phyloP scores from a whole-genome alignment of 2,329 filamentous ascomycete genomes.

The Blumeriella jaapii region DNA sequence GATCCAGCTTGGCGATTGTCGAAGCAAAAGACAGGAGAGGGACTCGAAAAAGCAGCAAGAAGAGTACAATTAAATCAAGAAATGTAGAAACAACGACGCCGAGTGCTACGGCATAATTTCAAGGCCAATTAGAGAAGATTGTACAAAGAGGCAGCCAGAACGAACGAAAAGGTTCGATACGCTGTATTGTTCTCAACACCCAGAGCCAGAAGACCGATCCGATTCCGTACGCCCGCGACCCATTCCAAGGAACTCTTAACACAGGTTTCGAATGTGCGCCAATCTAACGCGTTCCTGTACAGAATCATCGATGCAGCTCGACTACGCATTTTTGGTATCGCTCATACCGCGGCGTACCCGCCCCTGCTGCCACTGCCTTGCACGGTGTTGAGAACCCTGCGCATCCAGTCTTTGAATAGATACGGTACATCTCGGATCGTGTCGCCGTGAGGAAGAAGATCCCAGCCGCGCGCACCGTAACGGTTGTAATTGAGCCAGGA shows the following conservation, averaged over 20 bases:
- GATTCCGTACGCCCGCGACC: not conserved
- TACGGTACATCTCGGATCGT: conserved; percentile 88
- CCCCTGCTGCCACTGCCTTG: conserved; percentile 76
- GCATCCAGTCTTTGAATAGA: conserved; percentile 76
- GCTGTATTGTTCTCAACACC: too few species aligned
- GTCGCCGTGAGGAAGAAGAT: conserved; percentile 85
- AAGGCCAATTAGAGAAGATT: too few species aligned
- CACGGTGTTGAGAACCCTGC: conserved; percentile 69
- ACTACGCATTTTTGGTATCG: not conserved
- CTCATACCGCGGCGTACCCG: conserved; percentile 77
- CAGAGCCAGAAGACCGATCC: too few species aligned
- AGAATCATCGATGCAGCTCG: not conserved
- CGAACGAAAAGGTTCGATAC: too few species aligned
- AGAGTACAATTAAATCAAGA: too few species aligned
- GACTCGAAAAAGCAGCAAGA: too few species aligned
- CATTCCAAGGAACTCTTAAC: conserved; percentile 4
- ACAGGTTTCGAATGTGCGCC: conserved; percentile 2
- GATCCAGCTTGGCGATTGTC: too few species aligned
- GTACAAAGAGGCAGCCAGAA: too few species aligned
- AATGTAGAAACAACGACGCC: too few species aligned
- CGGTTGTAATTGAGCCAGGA: conserved; percentile 99
- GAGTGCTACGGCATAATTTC: too few species aligned
- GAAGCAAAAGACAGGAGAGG: too few species aligned
- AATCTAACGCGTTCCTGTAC: not conserved
- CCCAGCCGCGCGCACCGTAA: conserved; percentile 90